phyloP scores from a whole-genome alignment of 192 early-diverging fungal species.

The Ramicandelaber brevisporus region DNA sequence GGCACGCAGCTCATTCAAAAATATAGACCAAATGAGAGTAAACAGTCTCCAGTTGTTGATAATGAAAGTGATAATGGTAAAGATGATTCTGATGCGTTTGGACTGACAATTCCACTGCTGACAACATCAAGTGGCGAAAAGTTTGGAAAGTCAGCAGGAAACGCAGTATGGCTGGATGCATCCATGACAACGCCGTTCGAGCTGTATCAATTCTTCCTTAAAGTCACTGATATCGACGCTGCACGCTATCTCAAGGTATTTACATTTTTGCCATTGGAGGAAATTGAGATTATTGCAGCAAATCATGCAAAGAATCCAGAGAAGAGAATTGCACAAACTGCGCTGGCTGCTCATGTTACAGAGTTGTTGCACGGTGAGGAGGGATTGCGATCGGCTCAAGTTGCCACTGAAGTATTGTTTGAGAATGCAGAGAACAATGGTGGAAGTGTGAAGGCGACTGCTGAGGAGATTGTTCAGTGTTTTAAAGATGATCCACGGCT shows the following conservation, averaged over 20 bases:
- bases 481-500: conserved; percentile 44
- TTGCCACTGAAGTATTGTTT: conserved; percentile 52
- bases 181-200: conserved; percentile 55
- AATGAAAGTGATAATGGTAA: conserved; percentile 4
- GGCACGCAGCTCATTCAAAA: conserved; percentile 67
- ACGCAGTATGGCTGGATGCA: conserved; percentile 82
- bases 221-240: conserved; percentile 57
- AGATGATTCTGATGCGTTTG: conserved; percentile 26
- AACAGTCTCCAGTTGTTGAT: too few relatives aligned
- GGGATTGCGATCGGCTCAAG: conserved; percentile 32
- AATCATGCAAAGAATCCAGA: conserved; percentile 39
- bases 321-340: conserved; percentile 39
- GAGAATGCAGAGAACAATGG: conserved; percentile 18
- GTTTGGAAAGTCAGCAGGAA: conserved; percentile 93
- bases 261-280: conserved; percentile 37
- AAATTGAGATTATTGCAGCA: conserved; percentile 31
- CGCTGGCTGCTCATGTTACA: conserved; percentile 61
- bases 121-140: conserved; percentile 77
- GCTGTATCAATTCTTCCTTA: conserved; percentile 88
- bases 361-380: conserved; percentile 69
- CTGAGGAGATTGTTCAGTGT: conserved; percentile 31
- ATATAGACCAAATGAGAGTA: not conserved
- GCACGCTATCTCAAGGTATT: conserved; percentile 50
- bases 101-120: conserved; percentile 67
- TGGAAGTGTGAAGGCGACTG: conserved; percentile 2